phyloP scores from a whole-genome alignment of 352 stramenopile genomes.

The Globisporangium lucens region DNA sequence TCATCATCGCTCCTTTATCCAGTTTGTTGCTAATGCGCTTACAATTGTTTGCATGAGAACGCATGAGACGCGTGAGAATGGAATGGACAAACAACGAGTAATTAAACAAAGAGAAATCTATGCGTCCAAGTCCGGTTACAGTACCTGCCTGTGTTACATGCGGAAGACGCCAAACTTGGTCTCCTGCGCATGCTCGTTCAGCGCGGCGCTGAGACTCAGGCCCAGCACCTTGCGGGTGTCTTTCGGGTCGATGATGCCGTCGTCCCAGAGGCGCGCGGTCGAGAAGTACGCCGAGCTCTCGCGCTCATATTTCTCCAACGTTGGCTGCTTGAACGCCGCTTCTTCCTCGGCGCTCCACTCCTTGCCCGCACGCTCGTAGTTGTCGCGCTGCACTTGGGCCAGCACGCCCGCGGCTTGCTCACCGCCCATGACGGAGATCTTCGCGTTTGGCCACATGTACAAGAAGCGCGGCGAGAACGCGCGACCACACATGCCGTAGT shows the following conservation, averaged over 20 bases:
- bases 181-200: conserved; percentile 67
- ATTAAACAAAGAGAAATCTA: background rate
- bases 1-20: background rate
- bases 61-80: background rate
- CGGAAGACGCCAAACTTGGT: conserved; percentile 97
- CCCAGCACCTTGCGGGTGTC: conserved; percentile 77
- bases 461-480: conserved; percentile 96
- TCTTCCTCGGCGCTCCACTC: conserved; percentile 79
- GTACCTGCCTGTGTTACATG: conserved; percentile 72
- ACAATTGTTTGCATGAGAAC: background rate
- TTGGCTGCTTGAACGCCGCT: conserved; percentile 93
- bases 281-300: conserved; percentile 96
- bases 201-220: conserved; percentile 56
- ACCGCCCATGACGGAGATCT: conserved; percentile 97
- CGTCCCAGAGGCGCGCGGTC: conserved; percentile 96
- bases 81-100: background rate
- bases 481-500: conserved; percentile 56
- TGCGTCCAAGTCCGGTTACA: background rate
- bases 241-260: conserved; percentile 97
- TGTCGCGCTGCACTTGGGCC: conserved; percentile 93
- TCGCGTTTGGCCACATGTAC: conserved; percentile 98
- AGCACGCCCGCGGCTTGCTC: conserved; percentile 96
- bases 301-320: conserved; percentile 91
- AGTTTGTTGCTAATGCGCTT: background rate
- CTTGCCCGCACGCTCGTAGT: conserved; percentile 69